These are phyloP conservation scores for Seminavis robusta DNA, from an alignment of 108 stramenopile species.

Conservation along the genomic window DNA sequence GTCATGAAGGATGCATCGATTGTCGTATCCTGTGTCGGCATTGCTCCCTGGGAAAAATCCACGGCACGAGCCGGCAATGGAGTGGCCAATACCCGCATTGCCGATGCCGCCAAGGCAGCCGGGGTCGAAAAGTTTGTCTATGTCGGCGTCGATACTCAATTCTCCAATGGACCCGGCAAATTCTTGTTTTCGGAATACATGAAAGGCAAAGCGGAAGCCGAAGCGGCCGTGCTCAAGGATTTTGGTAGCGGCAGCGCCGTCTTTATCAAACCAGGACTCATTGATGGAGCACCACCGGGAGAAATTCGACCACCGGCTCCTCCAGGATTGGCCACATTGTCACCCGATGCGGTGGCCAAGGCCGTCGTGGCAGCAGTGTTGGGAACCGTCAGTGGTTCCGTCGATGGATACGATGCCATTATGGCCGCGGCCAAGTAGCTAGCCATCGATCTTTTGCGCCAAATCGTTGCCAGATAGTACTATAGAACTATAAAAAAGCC, in stretches of 20 bases:
- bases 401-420: conserved; percentile 10
- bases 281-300: conserved; percentile 8
- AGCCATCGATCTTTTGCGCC: no score
- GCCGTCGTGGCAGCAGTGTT: conserved; percentile 12
- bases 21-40: conserved; percentile 11
- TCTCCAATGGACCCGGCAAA: conserved; percentile 9
- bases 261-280: conserved; percentile 8
- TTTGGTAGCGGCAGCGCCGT: neutral
- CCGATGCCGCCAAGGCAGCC: conserved; percentile 10
- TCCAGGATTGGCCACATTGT: conserved; percentile 8
- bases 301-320: conserved; percentile 8
- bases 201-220: conserved; percentile 19
- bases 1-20: conserved; percentile 6
- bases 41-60: neutral
- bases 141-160: neutral
- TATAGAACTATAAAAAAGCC: no score
- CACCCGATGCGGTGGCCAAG: conserved; percentile 3
- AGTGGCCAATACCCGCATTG: conserved; percentile 7
- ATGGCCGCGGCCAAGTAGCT: neutral
- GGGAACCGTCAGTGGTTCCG: conserved; percentile 1
- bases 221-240: conserved; percentile 5
- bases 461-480: no score
- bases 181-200: conserved; percentile 8
- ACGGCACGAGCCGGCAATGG: conserved; percentile 10
- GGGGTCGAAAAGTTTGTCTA: neutral